phyloP scores from a whole-genome alignment of 75 land plant species.

The Sequoia sempervirens region DNA sequence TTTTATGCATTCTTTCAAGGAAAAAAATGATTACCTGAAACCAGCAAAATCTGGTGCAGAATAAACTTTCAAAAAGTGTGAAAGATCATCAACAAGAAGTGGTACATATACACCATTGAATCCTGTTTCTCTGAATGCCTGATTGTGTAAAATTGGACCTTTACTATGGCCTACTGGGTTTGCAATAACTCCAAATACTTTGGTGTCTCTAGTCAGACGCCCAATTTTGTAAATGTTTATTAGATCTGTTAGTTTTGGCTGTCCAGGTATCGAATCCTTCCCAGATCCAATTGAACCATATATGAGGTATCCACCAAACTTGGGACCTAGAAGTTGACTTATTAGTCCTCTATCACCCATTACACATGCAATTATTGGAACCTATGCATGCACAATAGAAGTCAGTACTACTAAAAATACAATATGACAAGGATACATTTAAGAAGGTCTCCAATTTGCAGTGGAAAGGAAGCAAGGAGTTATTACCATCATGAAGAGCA shows the following conservation, averaged over 20 bases:
- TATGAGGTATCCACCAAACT: conserved; percentile 58
- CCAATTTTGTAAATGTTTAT: conserved; percentile 32
- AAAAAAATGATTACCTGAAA: conserved; percentile 46
- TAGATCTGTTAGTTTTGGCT: conserved; percentile 48
- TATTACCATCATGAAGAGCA: not conserved
- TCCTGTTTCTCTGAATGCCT: conserved; percentile 35
- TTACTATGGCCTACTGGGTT: conserved; percentile 81
- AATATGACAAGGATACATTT: not conserved
- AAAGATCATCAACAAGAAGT: conserved; percentile 56
- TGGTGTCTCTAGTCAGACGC: conserved; percentile 38
- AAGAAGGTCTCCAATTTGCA: not conserved
- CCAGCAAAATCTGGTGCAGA: conserved; percentile 61
- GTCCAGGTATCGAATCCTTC: conserved; percentile 51
- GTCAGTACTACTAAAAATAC: not conserved
- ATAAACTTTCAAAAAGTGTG: conserved; percentile 47
- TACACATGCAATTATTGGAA: conserved; percentile 46
- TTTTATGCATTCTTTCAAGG: not conserved
- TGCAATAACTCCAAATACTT: conserved; percentile 62
- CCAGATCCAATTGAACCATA: conserved; percentile 42
- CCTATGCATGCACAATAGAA: conserved; percentile 19
- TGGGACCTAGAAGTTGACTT: conserved; percentile 44
- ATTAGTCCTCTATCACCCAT: conserved; percentile 61
- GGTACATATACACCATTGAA: conserved; percentile 66
- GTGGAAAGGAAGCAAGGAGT: not conserved
- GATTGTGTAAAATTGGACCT: conserved; percentile 65